Base-by-base conservation (phyloP, 257 asterid species). In the Knoxia roxburghii region DNA sequence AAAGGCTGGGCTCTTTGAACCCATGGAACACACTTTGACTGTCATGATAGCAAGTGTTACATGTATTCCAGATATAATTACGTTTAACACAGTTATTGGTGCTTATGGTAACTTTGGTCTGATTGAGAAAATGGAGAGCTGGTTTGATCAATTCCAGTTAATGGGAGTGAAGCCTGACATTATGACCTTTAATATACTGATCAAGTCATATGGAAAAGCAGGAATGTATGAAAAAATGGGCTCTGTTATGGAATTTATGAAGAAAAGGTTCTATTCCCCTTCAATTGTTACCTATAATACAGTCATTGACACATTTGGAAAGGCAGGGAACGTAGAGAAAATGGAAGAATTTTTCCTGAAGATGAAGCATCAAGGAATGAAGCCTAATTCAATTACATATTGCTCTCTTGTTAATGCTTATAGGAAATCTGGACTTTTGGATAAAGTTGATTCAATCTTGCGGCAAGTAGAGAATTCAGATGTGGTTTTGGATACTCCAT, bases 91-190 rank as follows among this genome's bases (percentile, higher is more conserved):
- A 2, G 87, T 88, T 2, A 64, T 90, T 46, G 97, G 95, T 70
- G 89, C 96, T 54, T 93, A 86, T 18, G 96, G 97, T 29, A 76
- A 72, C 52, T 84, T 81, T 67, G 87, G 90, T 54, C 71, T 75
- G 76, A 83, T 93, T 71, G 61, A 80, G 68, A 86, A 88, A 78
- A 85, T 88, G 95, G 97, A 93, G 80, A 85, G 79, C 70, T 85
- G 97, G 97, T 93, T 86, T 77, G 89, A 85, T 71, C 95, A 88
- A 72, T 93, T 90, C 84, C 90, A 75, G 84, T 68, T 75, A 52
- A 93, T 93, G 96, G 95, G 95, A 59, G 65, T 86, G 37, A 75
- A 78, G 64, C 92, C 99, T n/a, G 96, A 93, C 65, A 41, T 83
- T 56, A 73, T 84, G 83, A 93, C 99, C 6, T 90, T 75, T 69